Conservation (phyloP, 2,329 filamentous ascomycete genomes). For the Arthrobotrys megalospora region DNA sequence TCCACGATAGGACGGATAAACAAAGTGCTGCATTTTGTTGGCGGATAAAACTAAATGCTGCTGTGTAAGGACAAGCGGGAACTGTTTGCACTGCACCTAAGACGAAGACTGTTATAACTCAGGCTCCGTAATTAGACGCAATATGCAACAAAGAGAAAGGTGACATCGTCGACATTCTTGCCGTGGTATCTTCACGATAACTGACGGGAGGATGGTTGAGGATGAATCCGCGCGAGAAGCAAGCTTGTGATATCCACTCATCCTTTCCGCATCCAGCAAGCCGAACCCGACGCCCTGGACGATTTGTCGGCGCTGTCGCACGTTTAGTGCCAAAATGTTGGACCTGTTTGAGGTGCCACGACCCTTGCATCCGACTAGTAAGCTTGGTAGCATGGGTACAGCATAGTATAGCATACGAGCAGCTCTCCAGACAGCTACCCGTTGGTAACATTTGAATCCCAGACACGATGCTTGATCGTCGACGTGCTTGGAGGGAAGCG, state of each 20-base stretch:
- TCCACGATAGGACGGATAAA: conserved; percentile 29
- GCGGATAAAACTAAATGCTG: neutral
- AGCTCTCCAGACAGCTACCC: conserved; percentile 30
- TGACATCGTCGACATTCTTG: neutral
- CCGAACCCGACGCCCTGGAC: conserved; percentile 29
- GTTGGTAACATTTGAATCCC: conserved; percentile 23
- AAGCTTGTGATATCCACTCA: conserved; percentile 42
- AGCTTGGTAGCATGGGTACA: conserved; percentile 11
- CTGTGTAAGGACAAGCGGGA: neutral
- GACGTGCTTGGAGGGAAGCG: neutral
- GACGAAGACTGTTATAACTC: neutral
- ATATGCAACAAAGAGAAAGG: neutral
- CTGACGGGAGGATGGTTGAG: conserved; percentile 21
- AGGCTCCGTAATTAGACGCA: neutral
- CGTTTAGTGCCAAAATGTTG: conserved; percentile 19
- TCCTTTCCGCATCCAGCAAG: conserved; percentile 54
- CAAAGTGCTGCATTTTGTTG: neutral
- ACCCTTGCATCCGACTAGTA: conserved; percentile 14
- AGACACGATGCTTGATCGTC: conserved; percentile 21
- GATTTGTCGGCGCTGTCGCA: conserved; percentile 26
- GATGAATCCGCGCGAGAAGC: conserved; percentile 4
- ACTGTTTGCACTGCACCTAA: neutral
- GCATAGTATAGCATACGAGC: neutral
- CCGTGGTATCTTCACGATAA: conserved; percentile 30
- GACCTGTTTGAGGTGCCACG: conserved; percentile 21